Base-by-base conservation (phyloP, 2,329 filamentous ascomycete genomes). In the Conoideocrella luteorostrata region DNA sequence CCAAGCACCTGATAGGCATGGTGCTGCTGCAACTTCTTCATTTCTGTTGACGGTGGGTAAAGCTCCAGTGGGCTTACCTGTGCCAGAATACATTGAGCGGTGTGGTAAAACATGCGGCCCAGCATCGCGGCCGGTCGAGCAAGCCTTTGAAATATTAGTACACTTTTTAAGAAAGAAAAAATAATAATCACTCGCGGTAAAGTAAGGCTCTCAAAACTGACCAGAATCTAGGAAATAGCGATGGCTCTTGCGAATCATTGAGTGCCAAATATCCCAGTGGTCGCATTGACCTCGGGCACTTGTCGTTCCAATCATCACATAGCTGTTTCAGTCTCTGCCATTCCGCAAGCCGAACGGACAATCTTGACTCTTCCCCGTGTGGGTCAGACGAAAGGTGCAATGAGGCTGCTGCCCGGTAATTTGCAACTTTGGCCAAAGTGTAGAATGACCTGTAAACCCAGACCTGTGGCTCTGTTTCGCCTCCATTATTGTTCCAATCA, bases 401-500 rank as follows among this genome's bases (percentile, higher is more conserved):
- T 2, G 82, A 77, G 22, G 82, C 78, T 13, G 77, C 79, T 12
- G 86, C 84, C 30, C 87, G 80, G 61, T 95, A 95, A 63, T 94
- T 93, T 51, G 84, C 80, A 39, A 95, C 80, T 60, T 90, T 95
- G 38, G 86, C 89, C 39, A 94, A 76, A 50, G 95, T 84, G 64
- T 90, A 95, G 30, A 96, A 71, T 50, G 95, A 94, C 22, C 87
- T 80, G 57, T 95, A 85, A 15, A 89, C 86, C 89, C 91, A 96
- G 5, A 50, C 49, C 3, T 50, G 42, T 6, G 39, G 47, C 45
- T n/a, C n/a, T n/a, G n/a, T n/a, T n/a, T n/a, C n/a, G n/a, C n/a
- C n/a, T n/a, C n/a, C n/a, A n/a, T n/a, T n/a, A n/a, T n/a, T n/a
- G n/a, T n/a, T n/a, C 12, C 55, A 84, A 53, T 85, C 77, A 72